phyloP scores from a whole-genome alignment of 2,329 filamentous ascomycete species.

The Penicillium glabrum region DNA sequence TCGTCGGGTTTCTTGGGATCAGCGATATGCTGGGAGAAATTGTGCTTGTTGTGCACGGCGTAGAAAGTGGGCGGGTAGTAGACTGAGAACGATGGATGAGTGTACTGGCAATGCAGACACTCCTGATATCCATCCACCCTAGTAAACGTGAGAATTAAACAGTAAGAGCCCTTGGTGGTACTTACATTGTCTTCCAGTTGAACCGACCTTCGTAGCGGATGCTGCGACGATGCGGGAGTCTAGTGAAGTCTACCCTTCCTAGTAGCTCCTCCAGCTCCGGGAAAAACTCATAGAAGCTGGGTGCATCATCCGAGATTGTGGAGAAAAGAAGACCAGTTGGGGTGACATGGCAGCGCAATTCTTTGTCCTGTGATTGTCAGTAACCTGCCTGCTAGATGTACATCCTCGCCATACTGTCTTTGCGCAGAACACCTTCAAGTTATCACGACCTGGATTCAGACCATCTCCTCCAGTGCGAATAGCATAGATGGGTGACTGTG shows the following conservation, averaged over 20 bases:
- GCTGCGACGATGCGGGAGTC: conserved; percentile 52
- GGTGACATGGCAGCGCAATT: conserved; percentile 45
- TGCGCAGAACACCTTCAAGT: conserved; percentile 41
- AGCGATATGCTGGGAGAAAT: conserved; percentile 58
- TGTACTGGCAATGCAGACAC: conserved; percentile 60
- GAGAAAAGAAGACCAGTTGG: conserved; percentile 55
- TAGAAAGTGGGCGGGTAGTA: conserved; percentile 58
- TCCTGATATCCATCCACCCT: conserved; percentile 60
- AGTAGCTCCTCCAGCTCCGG: conserved; percentile 52
- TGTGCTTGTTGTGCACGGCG: conserved; percentile 54
- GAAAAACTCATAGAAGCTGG: conserved; percentile 55
- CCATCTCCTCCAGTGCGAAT: conserved; percentile 34
- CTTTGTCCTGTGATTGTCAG: conserved; percentile 10
- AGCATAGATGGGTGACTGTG: conserved; percentile 46
- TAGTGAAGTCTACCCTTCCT: conserved; percentile 54
- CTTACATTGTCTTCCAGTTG: conserved; percentile 61
- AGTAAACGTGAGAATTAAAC: background rate
- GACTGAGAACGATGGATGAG: conserved; percentile 56
- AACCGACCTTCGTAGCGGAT: conserved; percentile 58
- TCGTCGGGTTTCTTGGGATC: conserved; percentile 55
- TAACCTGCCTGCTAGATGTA: background rate
- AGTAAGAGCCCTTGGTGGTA: background rate
- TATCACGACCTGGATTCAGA: conserved; percentile 28
- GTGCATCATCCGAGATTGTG: conserved; percentile 50
- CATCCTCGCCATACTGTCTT: conserved; percentile 28